Conservation (phyloP, 345 rosid species). For the Salix exigua region DNA sequence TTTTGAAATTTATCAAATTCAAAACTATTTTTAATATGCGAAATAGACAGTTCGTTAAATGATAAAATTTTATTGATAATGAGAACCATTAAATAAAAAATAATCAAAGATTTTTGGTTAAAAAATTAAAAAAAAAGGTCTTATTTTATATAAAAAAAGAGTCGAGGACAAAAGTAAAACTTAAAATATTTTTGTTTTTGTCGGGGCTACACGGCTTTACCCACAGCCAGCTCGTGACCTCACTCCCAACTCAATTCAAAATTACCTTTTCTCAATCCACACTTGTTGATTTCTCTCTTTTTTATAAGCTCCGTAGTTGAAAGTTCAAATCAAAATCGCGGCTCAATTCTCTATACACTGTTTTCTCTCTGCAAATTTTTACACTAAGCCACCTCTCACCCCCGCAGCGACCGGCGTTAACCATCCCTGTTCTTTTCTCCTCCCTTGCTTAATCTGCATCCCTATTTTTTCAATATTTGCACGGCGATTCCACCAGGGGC, state of each 20-base stretch:
- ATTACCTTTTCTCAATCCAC: not conserved
- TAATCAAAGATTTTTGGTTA: too few species aligned
- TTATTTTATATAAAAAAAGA: too few species aligned
- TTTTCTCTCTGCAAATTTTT: not conserved
- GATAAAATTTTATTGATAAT: too few species aligned
- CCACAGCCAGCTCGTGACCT: not conserved
- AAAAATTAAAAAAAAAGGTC: too few species aligned
- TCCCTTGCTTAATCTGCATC: not conserved
- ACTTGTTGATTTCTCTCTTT: not conserved
- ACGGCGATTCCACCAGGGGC: conserved; percentile 19
- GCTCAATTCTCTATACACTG: not conserved
- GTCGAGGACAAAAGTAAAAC: too few species aligned
- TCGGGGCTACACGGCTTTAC: too few species aligned
- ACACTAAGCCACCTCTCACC: not conserved
- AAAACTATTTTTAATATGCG: too few species aligned
- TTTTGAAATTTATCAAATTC: too few species aligned
- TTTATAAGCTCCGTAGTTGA: conserved; percentile 13
- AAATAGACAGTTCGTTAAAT: too few species aligned
- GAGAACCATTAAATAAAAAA: too few species aligned
- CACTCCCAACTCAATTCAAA: conserved; percentile 8
- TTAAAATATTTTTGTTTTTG: too few species aligned
- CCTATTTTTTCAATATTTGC: not conserved
- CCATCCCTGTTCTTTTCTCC: not conserved
- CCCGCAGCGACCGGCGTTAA: not conserved
- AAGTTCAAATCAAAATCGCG: conserved; percentile 22